These are phyloP conservation scores for Anisogramma anomala DNA, from an alignment of 2,329 filamentous ascomycete species.

Conservation along the genomic window DNA sequence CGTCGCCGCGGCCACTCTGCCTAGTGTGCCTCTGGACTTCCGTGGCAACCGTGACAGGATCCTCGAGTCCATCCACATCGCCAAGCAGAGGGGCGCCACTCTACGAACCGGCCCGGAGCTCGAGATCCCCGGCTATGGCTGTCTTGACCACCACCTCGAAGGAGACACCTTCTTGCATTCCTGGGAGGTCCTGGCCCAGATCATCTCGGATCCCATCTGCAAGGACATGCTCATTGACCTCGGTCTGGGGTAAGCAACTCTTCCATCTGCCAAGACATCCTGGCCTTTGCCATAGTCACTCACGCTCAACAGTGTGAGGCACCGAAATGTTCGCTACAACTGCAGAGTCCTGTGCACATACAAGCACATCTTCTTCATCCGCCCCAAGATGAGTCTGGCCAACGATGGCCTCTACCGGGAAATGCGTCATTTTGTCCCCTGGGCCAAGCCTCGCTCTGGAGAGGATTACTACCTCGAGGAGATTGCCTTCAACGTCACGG, in stretches of 20 bases:
- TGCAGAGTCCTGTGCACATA: constrained; percentile 25
- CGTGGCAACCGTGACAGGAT: constrained; percentile 53
- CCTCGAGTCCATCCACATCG: constrained; percentile 46
- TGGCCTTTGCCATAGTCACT: no score
- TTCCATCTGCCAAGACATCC: neutral
- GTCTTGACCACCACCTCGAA: constrained; percentile 24
- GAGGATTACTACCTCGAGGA: constrained; percentile 29
- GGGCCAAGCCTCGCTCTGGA: constrained; percentile 24
- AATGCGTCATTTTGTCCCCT: constrained; percentile 30
- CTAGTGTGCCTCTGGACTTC: constrained; percentile 42
- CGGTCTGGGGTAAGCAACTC: constrained; percentile 9
- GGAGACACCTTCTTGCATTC: constrained; percentile 16
- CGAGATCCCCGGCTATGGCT: constrained; percentile 27
- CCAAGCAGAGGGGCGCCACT: constrained; percentile 50
- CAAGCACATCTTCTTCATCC: constrained; percentile 18
- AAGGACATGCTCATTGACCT: constrained; percentile 17
- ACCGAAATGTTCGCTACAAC: constrained; percentile 28
- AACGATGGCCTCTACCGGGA: constrained; percentile 30
- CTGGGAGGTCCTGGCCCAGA: constrained; percentile 17
- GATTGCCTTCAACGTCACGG: constrained; percentile 21
- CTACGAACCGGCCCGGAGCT: constrained; percentile 47
- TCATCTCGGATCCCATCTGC: constrained; percentile 16
- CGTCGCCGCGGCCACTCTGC: constrained; percentile 25
- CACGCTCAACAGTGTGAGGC: constrained; percentile 13
- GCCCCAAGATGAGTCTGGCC: constrained; percentile 23